Base-by-base conservation (phyloP, 768 basidiomycete genomes). In the Butyriboletus loyo region DNA sequence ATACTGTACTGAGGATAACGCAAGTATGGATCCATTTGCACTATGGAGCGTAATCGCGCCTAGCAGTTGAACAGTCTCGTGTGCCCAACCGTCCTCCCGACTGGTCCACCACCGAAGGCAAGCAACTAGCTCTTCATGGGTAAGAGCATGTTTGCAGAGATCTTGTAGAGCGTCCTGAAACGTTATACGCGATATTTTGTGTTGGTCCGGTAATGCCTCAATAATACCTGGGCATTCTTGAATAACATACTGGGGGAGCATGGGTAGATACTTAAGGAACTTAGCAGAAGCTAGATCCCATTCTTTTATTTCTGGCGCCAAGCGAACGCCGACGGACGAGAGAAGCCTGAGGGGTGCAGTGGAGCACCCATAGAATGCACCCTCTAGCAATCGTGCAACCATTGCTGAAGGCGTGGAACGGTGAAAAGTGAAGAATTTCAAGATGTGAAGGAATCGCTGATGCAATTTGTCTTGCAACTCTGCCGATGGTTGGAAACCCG, bases 341-440 rank as follows among this genome's bases (percentile, higher is more conserved):
- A 54, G 37, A 25, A 54, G 31, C 30, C 21, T 43, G 11, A 54
- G 11, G 7, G 53, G 52, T 1, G 24, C 22, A 6, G 42, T 9
- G 14, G 53, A 54, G 7, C 52, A 54, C 24, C n/a, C 53, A n/a
- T 54, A 54, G n/a, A 97, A 98, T 1, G 87, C 84, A 1, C 75
- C 71, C 64, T 92, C 86, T 49, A 95, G 79, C 17, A 82, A 67
- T 9, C 69, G 72, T 0, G 91, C 85, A 25, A 98, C 89, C 41
- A 87, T 81, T 1, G 82, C 65, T 0, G 89, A 92, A 1, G 96
- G 95, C 0, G 95, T 96, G 0, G 95, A 96, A 3, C 79, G 73
- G 56, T 85, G 81, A 69, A 92, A 97, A 2, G 89, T 87, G 74
- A 97, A 98, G 73, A 97, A 97, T 54, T 82, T 84, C 46, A 97